These are phyloP conservation scores for Hexamita inflata DNA, from an alignment of 208 protist genomes.

Conservation along the genomic window DNA sequence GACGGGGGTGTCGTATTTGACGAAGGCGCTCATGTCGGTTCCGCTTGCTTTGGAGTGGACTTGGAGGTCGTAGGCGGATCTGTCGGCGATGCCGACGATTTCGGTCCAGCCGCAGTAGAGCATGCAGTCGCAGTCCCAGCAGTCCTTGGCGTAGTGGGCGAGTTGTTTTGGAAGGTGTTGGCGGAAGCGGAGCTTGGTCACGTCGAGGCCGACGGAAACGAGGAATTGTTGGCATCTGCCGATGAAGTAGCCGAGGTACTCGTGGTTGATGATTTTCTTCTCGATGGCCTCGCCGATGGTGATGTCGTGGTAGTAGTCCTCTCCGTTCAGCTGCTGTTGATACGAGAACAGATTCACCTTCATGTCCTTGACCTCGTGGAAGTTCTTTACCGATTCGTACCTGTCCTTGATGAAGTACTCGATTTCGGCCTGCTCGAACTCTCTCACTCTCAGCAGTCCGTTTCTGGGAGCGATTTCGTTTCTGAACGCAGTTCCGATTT, in stretches of 20 bases:
- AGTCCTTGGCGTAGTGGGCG: conserved; percentile 98
- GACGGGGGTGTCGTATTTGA: conserved; percentile 17
- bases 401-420: conserved; percentile 93
- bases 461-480: conserved; percentile 96
- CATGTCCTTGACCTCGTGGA: conserved; percentile 1
- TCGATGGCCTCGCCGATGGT: conserved; percentile 53
- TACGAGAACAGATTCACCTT: conserved; percentile 61
- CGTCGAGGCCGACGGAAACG: conserved; percentile 64
- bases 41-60: conserved; percentile 63
- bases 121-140: conserved; percentile 93
- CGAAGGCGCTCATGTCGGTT: conserved; percentile 13
- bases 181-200: conserved; percentile 73
- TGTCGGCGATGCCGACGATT: conserved; percentile 91
- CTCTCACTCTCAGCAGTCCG: conserved; percentile 65
- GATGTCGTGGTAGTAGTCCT: conserved; percentile 56
- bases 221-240: conserved; percentile 66
- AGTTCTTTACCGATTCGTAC: conserved; percentile 44
- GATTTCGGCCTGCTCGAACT: conserved; percentile 98
- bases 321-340: conserved; percentile 58
- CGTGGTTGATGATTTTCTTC: background rate
- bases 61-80: conserved; percentile 84
- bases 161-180: conserved; percentile 82
- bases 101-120: conserved; percentile 93
- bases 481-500: conserved; percentile 90
- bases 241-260: conserved; percentile 12